Evolutionary conservation across 371 early-diverging fungal genomes (phyloP).

Genomic region (Phascolomyces articulosus): DNA sequence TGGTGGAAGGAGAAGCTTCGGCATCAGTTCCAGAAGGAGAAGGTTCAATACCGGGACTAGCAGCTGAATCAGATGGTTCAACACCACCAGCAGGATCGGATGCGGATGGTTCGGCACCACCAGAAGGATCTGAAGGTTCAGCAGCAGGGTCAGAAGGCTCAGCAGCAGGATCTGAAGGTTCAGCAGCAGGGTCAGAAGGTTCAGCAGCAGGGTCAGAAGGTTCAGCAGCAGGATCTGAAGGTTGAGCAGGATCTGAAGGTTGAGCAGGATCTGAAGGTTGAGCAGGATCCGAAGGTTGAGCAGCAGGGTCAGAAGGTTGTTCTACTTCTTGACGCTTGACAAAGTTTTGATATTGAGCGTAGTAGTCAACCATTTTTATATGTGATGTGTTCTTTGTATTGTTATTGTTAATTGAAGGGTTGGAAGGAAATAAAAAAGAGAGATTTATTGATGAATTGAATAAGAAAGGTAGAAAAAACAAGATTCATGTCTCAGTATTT

Average conservation of each 20-base stretch:
- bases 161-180: not conserved
- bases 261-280: not conserved
- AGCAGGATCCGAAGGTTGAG: not conserved
- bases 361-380: not conserved
- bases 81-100: not conserved
- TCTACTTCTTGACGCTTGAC: not conserved
- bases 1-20: not conserved
- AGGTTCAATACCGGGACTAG: not conserved
- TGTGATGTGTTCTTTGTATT: too few species aligned
- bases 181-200: not conserved
- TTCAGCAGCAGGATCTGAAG: not conserved
- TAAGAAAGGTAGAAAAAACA: not conserved
- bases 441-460: not conserved
- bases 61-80: not conserved
- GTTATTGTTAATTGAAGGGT: not conserved
- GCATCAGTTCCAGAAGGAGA: not conserved
- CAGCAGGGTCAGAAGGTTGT: not conserved
- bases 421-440: not conserved
- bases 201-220: not conserved
- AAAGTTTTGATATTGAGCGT: conserved; percentile 3
- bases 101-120: not conserved
- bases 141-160: not conserved
- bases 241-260: not conserved
- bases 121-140: not conserved
- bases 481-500: not conserved